Base-by-base conservation (phyloP, 2,329 filamentous ascomycete genomes). In the Hymenoscyphus scutula region DNA sequence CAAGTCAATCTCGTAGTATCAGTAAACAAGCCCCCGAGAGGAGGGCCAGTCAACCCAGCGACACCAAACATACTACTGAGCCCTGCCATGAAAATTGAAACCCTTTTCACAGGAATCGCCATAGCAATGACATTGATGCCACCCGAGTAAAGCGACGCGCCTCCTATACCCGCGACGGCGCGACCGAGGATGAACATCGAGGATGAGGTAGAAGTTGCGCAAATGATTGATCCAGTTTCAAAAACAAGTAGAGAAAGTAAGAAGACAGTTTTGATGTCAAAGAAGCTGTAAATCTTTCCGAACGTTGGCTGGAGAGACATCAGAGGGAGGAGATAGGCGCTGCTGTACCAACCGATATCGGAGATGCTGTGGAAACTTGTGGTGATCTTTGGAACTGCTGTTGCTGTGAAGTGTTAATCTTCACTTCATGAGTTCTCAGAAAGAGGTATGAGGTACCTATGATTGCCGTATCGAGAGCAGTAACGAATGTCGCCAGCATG, bases 301-400 rank as follows among this genome's bases (percentile, higher is more conserved):
- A 65, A 70, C 1, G 63, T 61, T 25, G 61, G 66, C 34, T 68
- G 66, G 2, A 66, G 73, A 25, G 74, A 67, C 57, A 70, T 73
- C 60, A 72, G 69, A 1, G 73, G 68, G 34, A 76, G 69, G 3
- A 74, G 62, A 59, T 74, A 76, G 1, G 73, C 70, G n/a, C 71
- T 70, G 38, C 67, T 69, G 64, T 76, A 76, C 74, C 75, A 76
- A 11, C 74, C 73, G 8, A 76, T 69, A 62, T 76, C 72, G 41
- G 70, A 63, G n/a, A 75, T 69, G 34, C 71, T 72, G 19, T 76
- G 71, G 62, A 77, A 77, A n/a, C 72, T 69, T 25, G 65, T 60
- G 2, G 74, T 77, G 48, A 77, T 77, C 34, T 72, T 72, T 6
- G 76, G 76, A 37, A 77, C 74, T 10, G 76, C 76, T 23, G 72